These are phyloP conservation scores for Boletus sp. DNA, from an alignment of 1,284 basidiomycete species.

Conservation along the genomic window DNA sequence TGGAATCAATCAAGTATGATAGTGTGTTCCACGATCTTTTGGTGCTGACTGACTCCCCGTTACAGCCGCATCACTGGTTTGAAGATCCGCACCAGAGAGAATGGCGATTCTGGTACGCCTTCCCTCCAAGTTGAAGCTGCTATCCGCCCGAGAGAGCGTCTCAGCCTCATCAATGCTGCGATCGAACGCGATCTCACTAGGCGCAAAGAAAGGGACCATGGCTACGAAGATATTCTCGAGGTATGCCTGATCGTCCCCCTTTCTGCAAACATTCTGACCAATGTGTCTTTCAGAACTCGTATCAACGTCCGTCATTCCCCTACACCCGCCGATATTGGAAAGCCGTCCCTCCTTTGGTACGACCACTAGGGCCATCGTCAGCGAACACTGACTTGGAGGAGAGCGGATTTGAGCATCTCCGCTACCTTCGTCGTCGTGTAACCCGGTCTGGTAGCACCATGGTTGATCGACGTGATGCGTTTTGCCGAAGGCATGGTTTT, in stretches of 20 bases:
- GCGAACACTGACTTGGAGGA: conserved; percentile 34
- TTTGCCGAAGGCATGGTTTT: conserved; percentile 28
- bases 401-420: conserved; percentile 40
- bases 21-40: background rate
- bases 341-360: conserved; percentile 40
- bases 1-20: conserved; percentile 39
- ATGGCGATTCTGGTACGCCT: conserved; percentile 42
- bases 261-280: conserved; percentile 1
- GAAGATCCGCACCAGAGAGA: conserved; percentile 46
- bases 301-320: conserved; percentile 49
- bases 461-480: conserved; percentile 65
- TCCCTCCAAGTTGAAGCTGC: conserved; percentile 43
- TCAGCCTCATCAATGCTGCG: conserved; percentile 54
- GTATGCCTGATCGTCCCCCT: conserved; percentile 37
- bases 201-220: conserved; percentile 72
- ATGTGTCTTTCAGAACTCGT: conserved; percentile 46
- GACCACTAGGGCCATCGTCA: conserved; percentile 36
- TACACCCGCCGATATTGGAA: conserved; percentile 63
- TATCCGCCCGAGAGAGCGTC: conserved; percentile 65
- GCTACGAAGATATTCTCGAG: conserved; percentile 86
- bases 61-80: conserved; percentile 45
- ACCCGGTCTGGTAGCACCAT: conserved; percentile 81
- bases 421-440: conserved; percentile 62
- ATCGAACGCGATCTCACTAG: conserved; percentile 66
- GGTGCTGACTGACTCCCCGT: background rate